Base-by-base conservation (phyloP, 2,329 filamentous ascomycete genomes). In the Zymoseptoria crescenta region DNA sequence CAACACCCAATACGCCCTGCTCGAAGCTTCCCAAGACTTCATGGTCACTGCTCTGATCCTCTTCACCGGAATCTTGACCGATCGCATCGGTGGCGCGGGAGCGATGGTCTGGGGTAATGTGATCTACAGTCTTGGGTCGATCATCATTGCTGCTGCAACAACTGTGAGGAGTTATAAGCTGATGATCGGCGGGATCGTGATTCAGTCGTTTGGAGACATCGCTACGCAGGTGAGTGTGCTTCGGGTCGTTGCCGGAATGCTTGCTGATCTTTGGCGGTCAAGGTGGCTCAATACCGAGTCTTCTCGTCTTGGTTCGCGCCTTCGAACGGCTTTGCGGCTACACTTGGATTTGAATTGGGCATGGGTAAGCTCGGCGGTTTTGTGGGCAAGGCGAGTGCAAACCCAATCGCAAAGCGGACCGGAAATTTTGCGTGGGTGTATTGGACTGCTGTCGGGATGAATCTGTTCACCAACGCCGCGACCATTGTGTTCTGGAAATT, bases 271-370 rank as follows among this genome's bases (percentile, higher is more conserved):
- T 41, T 16, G 10, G 35, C 2, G 16, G 10, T 16, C 10, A 9
- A 41, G 35, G 77, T 85, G 29, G 84, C 84, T 0, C 83, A 86
- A 67, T 86, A 86, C 68, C 84, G 85, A 61, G 80, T 86, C 61
- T 86, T 86, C 64, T 84, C 81, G 0, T 83, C 81, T 0, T 86
- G 83, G 83, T 86, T 86, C 61, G 76, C 83, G 0, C 84, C 83
- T 0, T 82, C 77, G 7, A 79, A 82, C 58, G 83, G 83, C 1
- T 86, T 86, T 65, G 84, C 83, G 0, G 83, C 82, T 0, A 86
- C 83, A 0, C 74, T 86, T 0, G 83, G 79, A 0, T 80, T 86
- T 3, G 83, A 86, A 67, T 74, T 86, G 0, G 82, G 78, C 0
- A 78, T 86, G 56, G 82, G 82, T 19, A 86, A 85, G 68, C 80